Evolutionary conservation across 2,329 filamentous ascomycete genomes (phyloP).

Genomic region (Blastomyces emzantsi): DNA sequence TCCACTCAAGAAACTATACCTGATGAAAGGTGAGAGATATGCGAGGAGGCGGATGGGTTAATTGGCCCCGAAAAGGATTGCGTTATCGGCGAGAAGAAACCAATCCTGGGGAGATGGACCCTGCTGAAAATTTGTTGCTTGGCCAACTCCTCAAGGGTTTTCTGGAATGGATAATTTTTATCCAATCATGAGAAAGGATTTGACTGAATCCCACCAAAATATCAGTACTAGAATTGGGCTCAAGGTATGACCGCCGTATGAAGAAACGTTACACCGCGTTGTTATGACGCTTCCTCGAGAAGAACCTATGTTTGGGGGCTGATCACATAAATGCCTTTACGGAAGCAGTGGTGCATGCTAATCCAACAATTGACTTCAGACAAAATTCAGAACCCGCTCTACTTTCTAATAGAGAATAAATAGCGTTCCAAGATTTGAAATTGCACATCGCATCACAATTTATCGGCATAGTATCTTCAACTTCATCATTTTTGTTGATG

Average conservation of each 20-base stretch:
- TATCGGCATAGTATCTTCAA: no score
- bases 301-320: neutral
- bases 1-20: neutral
- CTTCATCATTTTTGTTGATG: no score
- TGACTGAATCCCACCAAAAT: neutral
- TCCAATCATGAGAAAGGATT: neutral
- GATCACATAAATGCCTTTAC: neutral
- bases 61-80: neutral
- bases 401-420: no score
- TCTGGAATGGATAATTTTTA: neutral
- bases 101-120: neutral
- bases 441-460: no score
- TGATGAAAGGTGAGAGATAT: neutral
- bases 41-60: neutral
- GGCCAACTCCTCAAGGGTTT: neutral
- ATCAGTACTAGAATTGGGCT: neutral
- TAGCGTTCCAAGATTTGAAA: no score
- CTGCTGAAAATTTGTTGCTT: neutral
- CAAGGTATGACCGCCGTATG: neutral
- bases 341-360: no score
- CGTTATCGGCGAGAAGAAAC: neutral
- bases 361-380: no score
- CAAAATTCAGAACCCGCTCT: no score
- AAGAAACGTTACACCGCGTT: neutral
- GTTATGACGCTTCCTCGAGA: neutral